phyloP scores from a whole-genome alignment of 306 rosid species.

The Pterocarpus santalinus region DNA sequence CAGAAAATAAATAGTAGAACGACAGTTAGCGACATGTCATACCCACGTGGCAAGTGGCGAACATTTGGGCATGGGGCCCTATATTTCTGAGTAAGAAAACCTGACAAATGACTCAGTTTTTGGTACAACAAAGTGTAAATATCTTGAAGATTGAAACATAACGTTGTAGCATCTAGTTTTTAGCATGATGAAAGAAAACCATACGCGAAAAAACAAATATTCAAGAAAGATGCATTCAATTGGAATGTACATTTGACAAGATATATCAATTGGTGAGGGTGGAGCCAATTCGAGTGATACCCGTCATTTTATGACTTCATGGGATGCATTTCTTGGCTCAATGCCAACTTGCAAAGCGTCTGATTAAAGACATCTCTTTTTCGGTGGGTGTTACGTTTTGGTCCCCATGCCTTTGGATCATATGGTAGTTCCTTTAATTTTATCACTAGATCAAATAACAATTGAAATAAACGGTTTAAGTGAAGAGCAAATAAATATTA shows the following conservation, averaged over 20 bases:
- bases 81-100: background rate
- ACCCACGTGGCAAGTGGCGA: background rate
- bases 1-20: background rate
- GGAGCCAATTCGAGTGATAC: background rate
- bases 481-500: too few species aligned
- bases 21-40: background rate
- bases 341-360: background rate
- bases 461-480: too few species aligned
- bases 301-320: background rate
- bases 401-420: too few species aligned
- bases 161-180: background rate
- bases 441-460: too few species aligned
- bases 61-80: too few species aligned
- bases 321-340: background rate
- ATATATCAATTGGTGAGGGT: too few species aligned
- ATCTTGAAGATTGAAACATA: background rate
- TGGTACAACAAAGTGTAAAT: background rate
- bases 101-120: background rate
- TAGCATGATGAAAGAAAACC: background rate
- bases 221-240: background rate
- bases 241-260: background rate
- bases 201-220: too few species aligned
- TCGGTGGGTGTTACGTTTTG: too few species aligned
- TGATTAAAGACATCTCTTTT: too few species aligned
- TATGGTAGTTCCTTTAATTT: too few species aligned